Conservation (phyloP, 2,329 filamentous ascomycete species). For the Dothideomycetidae sp. region DNA sequence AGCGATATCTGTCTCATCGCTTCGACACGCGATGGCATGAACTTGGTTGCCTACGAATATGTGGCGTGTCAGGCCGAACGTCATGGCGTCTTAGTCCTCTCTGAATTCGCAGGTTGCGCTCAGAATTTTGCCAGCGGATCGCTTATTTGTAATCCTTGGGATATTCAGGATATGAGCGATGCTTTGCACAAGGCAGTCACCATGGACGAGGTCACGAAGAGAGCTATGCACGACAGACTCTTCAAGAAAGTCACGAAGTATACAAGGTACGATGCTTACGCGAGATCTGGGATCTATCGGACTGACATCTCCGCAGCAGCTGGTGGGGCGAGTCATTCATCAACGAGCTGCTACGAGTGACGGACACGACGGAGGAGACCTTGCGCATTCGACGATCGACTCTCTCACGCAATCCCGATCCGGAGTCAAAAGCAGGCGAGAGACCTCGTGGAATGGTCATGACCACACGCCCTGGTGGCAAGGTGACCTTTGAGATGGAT, state of each 20-base stretch:
- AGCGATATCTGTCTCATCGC: conserved; percentile 87
- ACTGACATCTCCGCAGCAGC: conserved; percentile 40
- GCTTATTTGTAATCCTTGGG: conserved; percentile 95
- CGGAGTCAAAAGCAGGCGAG: not conserved
- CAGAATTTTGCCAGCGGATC: conserved; percentile 78
- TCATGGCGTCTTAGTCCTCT: conserved; percentile 78
- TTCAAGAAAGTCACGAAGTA: conserved; percentile 96
- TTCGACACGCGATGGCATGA: conserved; percentile 97
- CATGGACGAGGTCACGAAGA: conserved; percentile 79
- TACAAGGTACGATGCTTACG: conserved; percentile 57
- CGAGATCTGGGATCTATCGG: too few relatives aligned
- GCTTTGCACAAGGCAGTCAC: conserved; percentile 94
- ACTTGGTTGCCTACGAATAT: conserved; percentile 78
- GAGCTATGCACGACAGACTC: conserved; percentile 77
- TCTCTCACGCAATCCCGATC: not conserved
- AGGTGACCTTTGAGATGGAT: not conserved
- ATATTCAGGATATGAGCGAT: conserved; percentile 86
- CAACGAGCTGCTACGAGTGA: conserved; percentile 55
- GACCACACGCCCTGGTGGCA: not conserved
- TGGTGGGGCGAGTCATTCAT: conserved; percentile 97
- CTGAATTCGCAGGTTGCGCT: conserved; percentile 90
- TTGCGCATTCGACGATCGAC: conserved; percentile 25
- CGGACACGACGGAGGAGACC: conserved; percentile 37
- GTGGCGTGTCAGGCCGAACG: conserved; percentile 80
- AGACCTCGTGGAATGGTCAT: not conserved